Evolutionary conservation across 352 stramenopile species (phyloP).

Genomic region (Elongisporangium prolatum): DNA sequence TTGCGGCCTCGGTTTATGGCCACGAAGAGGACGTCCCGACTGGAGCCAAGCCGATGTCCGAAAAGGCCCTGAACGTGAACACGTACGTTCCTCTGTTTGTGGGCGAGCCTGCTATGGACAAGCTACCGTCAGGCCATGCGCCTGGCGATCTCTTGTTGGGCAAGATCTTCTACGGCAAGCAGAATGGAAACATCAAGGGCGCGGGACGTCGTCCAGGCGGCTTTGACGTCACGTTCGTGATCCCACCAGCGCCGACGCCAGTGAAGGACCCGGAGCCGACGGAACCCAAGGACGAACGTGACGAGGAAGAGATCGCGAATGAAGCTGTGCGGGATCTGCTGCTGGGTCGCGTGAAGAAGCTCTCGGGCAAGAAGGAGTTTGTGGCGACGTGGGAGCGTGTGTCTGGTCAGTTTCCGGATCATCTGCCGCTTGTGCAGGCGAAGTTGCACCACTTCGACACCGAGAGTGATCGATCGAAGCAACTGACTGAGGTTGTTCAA

Average conservation of each 20-base stretch:
- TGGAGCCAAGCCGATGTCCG: constrained; percentile 48
- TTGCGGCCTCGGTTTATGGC: constrained; percentile 48
- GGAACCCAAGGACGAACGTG: constrained; percentile 60
- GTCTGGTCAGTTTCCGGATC: constrained; percentile 40
- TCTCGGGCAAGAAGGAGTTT: constrained; percentile 68
- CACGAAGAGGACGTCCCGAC: constrained; percentile 66
- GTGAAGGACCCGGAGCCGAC: constrained; percentile 62
- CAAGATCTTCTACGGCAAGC: constrained; percentile 72
- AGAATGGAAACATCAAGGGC: constrained; percentile 59
- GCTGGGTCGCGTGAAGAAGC: constrained; percentile 57
- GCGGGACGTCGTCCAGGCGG: constrained; percentile 55
- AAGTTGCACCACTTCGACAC: constrained; percentile 73
- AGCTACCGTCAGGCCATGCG: constrained; percentile 46
- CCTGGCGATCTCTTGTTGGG: constrained; percentile 63
- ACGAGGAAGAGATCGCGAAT: constrained; percentile 57
- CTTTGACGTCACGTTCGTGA: constrained; percentile 73
- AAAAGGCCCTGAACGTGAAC: constrained; percentile 35
- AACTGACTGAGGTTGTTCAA: constrained; percentile 44
- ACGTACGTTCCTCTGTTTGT: constrained; percentile 75
- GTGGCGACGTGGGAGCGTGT: constrained; percentile 43
- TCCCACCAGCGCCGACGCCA: constrained; percentile 46
- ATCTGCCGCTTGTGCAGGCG: constrained; percentile 58
- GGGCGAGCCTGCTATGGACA: constrained; percentile 65
- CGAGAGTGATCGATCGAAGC: constrained; percentile 38
- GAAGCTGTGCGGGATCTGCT: constrained; percentile 76